Evolutionary conservation across 75 land plant genomes (phyloP), one percentile per base, ranked within the genome.

Genomic region (Adiantum capillusveneris): DNA sequence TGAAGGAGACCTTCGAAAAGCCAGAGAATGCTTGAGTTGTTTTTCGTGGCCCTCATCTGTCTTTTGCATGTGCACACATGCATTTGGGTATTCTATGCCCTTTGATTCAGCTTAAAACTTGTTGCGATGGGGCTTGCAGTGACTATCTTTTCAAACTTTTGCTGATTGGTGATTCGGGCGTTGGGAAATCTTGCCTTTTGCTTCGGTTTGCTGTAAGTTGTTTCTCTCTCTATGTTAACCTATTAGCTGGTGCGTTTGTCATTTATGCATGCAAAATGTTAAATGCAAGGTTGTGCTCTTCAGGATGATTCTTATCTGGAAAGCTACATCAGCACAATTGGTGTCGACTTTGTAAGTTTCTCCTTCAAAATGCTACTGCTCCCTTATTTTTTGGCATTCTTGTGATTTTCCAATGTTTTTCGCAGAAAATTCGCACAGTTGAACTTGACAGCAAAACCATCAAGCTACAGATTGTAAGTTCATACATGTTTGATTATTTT

Each of bases 361-460:
- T 18, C 50, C 18, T 17, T 34, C 37, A 5, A 9, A 34, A 5
- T 34, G 37, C 60, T 34, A 30, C 6, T 29, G 39, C 18, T 34
- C 31, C 31, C n/a, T 46, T 46, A n/a, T 17, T 17, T 20, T 6
- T 14, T 6, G 5, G 21, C 3, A 17, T 17, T 2, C 17, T 14
- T n/a, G 21, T 46, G 49, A 46, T 17, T 17, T 17, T 20, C n/a
- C 14, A 25, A 2, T 53, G 29, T 22, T 53, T 53, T 53, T 28
- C 43, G 25, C 65, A 81, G 88, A 81, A 82, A 85, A 82, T 85
- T 19, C 79, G 89, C 18, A 82, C 85, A 0, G 93, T 88, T 57
- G 93, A 85, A 60, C 85, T 81, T 71, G 93, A 88, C 70, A 89
- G 89, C 30, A 88, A 88, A 62, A 87, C 92, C 25, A 87, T 87